Conservation (phyloP, 352 stramenopile species). For the Globisporangium nunn region DNA sequence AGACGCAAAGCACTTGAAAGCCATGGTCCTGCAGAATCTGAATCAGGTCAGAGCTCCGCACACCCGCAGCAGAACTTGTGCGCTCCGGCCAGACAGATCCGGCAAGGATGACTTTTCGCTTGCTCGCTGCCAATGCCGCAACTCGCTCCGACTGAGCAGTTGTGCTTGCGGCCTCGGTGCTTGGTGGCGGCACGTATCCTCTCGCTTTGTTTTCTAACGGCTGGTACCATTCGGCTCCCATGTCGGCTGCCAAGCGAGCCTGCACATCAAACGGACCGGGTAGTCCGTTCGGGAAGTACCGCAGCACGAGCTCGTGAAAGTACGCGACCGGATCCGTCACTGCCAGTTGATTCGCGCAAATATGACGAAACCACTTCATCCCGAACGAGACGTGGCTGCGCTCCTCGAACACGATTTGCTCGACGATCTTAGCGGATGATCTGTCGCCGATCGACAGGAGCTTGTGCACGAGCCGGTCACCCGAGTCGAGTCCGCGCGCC, state of each 20-base stretch:
- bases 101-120: constrained; percentile 63
- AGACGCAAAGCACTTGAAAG: constrained; percentile 69
- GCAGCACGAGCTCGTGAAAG: constrained; percentile 75
- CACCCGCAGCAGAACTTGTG: constrained; percentile 83
- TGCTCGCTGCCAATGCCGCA: constrained; percentile 37
- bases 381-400: constrained; percentile 64
- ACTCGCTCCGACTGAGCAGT: constrained; percentile 23
- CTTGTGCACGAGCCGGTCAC: constrained; percentile 62
- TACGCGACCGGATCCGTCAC: constrained; percentile 48
- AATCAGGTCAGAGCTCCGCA: constrained; percentile 76
- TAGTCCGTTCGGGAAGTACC: constrained; percentile 71
- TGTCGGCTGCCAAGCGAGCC: constrained; percentile 55
- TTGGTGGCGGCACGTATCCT: constrained; percentile 1
- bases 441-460: constrained; percentile 66
- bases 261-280: constrained; percentile 76
- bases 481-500: constrained; percentile 68
- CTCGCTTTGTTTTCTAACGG: constrained; percentile 49
- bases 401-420: constrained; percentile 78
- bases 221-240: constrained; percentile 68
- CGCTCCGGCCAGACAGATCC: constrained; percentile 83
- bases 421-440: constrained; percentile 52
- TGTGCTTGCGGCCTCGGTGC: background rate
- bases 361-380: constrained; percentile 74
- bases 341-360: constrained; percentile 32
- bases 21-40: constrained; percentile 50